Percentiles rank a stretch among this genome's conserved stretches.
Evolutionary conservation across 1,139 yeast genomes (phyloP).

Genomic region (Geotrichum fermentans): DNA sequence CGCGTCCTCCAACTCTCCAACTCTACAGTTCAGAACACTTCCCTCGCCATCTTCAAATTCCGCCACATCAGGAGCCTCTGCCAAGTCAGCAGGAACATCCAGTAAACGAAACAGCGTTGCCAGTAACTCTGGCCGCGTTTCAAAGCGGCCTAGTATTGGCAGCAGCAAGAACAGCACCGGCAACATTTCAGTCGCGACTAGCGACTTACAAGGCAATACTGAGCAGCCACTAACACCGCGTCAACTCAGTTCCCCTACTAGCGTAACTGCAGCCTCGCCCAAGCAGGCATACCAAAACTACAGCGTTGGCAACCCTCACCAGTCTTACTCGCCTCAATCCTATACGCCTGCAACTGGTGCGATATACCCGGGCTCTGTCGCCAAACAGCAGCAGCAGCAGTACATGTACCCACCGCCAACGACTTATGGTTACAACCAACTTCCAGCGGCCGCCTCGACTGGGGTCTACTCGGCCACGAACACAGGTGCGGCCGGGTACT

Average conservation of each 20-base stretch:
- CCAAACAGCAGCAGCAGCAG: neutral
- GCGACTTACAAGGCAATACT: no score
- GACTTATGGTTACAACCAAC: no score
- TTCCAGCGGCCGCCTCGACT: no score
- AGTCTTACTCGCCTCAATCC: neutral
- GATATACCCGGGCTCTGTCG: no score
- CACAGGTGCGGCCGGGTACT: neutral
- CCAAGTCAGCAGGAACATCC: neutral
- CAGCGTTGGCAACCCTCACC: neutral
- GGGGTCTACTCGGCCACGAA: no score
- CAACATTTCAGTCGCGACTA: neutral
- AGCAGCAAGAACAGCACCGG: neutral
- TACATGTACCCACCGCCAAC: neutral
- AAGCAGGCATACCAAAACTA: neutral
- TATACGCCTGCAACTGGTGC: neutral
- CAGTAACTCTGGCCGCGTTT: neutral
- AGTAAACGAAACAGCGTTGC: neutral
- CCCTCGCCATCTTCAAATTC: neutral
- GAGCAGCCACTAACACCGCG: neutral
- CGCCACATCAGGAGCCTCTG: neutral
- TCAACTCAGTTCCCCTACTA: no score
- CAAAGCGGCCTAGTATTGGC: neutral
- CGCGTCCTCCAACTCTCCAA: conserved; percentile 1
- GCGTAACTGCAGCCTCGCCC: neutral
- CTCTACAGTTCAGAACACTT: conserved; percentile 10